Evolutionary conservation across 495 filamentous ascomycete genomes (phyloP).

Genomic region (Lasiosphaeria ovina): DNA sequence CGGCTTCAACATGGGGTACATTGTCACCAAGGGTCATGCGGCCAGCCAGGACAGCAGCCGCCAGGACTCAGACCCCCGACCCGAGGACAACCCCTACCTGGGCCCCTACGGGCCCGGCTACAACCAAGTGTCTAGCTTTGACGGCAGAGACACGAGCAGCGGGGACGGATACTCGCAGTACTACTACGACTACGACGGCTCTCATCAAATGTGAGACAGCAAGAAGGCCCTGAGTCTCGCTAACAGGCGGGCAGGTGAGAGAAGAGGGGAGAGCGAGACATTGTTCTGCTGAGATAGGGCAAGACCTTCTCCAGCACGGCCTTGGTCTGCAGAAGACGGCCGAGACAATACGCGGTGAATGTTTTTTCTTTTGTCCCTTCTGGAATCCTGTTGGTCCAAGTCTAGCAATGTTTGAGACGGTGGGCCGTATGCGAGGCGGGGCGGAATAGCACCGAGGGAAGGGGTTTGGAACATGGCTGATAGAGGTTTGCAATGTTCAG

Average conservation of each 20-base stretch:
- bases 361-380: not conserved
- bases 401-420: not conserved
- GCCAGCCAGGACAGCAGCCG: constrained; percentile 36
- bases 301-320: constrained; percentile 1
- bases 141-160: constrained; percentile 8
- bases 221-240: not conserved
- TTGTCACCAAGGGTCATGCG: constrained; percentile 51
- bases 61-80: not conserved
- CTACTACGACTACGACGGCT: not conserved
- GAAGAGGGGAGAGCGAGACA: not conserved
- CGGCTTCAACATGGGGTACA: constrained; percentile 53
- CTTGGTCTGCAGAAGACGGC: not conserved
- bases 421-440: too few species aligned
- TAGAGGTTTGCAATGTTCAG: too few species aligned
- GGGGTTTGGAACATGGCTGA: too few species aligned
- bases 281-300: constrained; percentile 9
- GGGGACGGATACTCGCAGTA: constrained; percentile 2
- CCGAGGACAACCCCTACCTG: constrained; percentile 8
- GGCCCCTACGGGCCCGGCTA: constrained; percentile 13
- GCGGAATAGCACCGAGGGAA: too few species aligned
- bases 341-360: constrained; percentile 2
- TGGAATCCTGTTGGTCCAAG: not conserved
- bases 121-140: constrained; percentile 8
- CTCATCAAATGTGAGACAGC: not conserved
- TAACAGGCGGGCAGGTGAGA: not conserved